Percentiles rank a stretch among this genome's conserved stretches.
Evolutionary conservation across 2,329 filamentous ascomycete species (phyloP).

Genomic region (Epichloe gansuensis): DNA sequence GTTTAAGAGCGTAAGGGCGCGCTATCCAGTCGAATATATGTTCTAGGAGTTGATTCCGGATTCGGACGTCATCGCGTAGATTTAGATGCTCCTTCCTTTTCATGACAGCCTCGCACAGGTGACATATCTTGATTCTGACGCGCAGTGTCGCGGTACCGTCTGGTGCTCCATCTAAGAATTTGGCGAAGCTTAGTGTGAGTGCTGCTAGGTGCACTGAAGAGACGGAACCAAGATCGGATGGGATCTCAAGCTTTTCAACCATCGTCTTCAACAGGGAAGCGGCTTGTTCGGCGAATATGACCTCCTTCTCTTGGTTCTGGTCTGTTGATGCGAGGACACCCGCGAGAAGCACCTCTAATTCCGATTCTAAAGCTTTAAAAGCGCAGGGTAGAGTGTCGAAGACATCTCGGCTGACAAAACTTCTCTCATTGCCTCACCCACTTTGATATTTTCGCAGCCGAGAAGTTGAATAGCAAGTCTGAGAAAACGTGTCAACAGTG

Average conservation of each 20-base stretch:
- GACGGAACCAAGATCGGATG: conserved; percentile 48
- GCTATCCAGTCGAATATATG: conserved; percentile 59
- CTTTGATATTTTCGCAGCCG: conserved; percentile 49
- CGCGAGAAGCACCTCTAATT: conserved; percentile 51
- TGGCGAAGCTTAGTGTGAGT: conserved; percentile 53
- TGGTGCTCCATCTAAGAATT: conserved; percentile 47
- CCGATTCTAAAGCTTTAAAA: conserved; percentile 53
- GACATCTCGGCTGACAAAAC: conserved; percentile 55
- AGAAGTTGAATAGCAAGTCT: conserved; percentile 53
- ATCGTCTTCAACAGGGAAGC: conserved; percentile 50
- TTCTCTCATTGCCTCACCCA: conserved; percentile 55
- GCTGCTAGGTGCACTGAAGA: conserved; percentile 52
- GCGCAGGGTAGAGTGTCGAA: conserved; percentile 45
- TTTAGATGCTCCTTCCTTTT: conserved; percentile 57
- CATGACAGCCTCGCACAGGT: conserved; percentile 52
- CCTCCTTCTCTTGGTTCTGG: conserved; percentile 45
- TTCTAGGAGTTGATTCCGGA: conserved; percentile 56
- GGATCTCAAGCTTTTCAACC: conserved; percentile 51
- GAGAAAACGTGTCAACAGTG: conserved; percentile 47
- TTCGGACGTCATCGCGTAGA: conserved; percentile 54
- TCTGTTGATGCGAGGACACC: conserved; percentile 39
- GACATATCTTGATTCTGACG: conserved; percentile 58
- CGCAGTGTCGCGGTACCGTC: conserved; percentile 45
- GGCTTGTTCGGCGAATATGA: conserved; percentile 56
- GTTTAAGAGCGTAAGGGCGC: conserved; percentile 39